Conservation (phyloP, 2,329 filamentous ascomycete genomes). For the Thermoascus crustaceus region DNA sequence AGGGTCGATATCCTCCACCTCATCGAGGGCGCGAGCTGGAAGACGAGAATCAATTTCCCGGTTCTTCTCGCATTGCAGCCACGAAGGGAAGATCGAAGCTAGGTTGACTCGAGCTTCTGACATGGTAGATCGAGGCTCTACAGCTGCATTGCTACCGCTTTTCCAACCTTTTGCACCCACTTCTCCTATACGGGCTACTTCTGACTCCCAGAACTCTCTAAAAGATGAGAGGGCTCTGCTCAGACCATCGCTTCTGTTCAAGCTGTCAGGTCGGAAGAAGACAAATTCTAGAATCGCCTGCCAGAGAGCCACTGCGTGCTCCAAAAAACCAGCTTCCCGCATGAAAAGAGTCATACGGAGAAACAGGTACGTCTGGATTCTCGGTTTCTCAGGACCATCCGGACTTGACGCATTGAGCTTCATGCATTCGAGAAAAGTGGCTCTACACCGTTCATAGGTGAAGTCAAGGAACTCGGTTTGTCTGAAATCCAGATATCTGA, state of each 20-base stretch:
- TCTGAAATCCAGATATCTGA: slow-evolving; percentile 59
- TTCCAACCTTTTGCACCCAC: slow-evolving; percentile 61
- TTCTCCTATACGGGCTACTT: slow-evolving; percentile 72
- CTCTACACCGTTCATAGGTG: slow-evolving; percentile 57
- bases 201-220: slow-evolving; percentile 78
- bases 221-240: slow-evolving; percentile 39
- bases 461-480: slow-evolving; percentile 62
- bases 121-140: slow-evolving; percentile 29
- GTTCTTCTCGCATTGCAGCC: slow-evolving; percentile 47
- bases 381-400: slow-evolving; percentile 14
- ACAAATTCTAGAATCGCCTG: slow-evolving; percentile 70
- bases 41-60: slow-evolving; percentile 43
- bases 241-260: slow-evolving; percentile 12
- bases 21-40: slow-evolving; percentile 68
- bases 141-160: slow-evolving; percentile 11
- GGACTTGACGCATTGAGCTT: slow-evolving; percentile 23
- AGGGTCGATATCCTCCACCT: slow-evolving; percentile 68
- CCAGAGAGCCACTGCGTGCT: slow-evolving; percentile 72
- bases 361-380: slow-evolving; percentile 59
- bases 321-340: slow-evolving; percentile 67
- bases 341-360: slow-evolving; percentile 67
- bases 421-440: slow-evolving; percentile 53
- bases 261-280: slow-evolving; percentile 47
- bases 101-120: slow-evolving; percentile 14
- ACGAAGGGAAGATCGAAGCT: slow-evolving; percentile 34